These are phyloP conservation scores for Biscogniauxia mediterranea DNA, from an alignment of 2,329 filamentous ascomycete genomes.

Conservation along the genomic window DNA sequence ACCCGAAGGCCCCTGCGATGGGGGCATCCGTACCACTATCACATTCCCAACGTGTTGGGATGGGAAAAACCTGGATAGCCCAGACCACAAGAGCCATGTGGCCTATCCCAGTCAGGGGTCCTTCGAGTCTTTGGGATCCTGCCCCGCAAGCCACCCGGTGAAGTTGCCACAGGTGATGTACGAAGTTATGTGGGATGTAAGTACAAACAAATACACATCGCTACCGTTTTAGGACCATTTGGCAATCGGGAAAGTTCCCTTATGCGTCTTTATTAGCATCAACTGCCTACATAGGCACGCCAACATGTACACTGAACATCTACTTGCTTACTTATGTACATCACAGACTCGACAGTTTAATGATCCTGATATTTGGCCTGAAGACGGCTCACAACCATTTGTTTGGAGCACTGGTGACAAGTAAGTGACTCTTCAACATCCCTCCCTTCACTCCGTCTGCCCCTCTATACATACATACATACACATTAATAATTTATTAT, in stretches of 20 bases:
- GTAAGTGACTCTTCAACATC: constrained; percentile 14
- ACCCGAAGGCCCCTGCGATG: constrained; percentile 48
- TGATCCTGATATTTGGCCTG: constrained; percentile 29
- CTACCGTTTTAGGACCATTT: no score
- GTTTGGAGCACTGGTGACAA: constrained; percentile 28
- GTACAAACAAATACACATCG: not conserved
- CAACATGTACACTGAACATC: no score
- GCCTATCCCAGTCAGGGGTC: constrained; percentile 41
- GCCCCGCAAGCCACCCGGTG: constrained; percentile 48
- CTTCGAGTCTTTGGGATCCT: constrained; percentile 39
- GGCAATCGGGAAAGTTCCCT: no score
- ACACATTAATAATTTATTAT: no score
- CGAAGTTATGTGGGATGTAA: constrained; percentile 54
- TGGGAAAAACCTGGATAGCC: constrained; percentile 45
- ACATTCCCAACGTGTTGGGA: constrained; percentile 58
- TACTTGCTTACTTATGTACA: constrained; percentile 3
- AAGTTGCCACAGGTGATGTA: constrained; percentile 59
- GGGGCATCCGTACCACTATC: constrained; percentile 48
- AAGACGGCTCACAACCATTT: constrained; percentile 31
- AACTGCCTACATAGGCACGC: no score
- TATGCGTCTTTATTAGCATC: no score
- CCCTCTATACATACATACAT: not conserved
- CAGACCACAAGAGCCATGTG: constrained; percentile 50
- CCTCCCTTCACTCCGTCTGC: not conserved
- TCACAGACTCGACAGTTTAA: constrained; percentile 25